Base-by-base conservation (phyloP, 2,329 filamentous ascomycete genomes). In the Aspergillus neoniger region DNA sequence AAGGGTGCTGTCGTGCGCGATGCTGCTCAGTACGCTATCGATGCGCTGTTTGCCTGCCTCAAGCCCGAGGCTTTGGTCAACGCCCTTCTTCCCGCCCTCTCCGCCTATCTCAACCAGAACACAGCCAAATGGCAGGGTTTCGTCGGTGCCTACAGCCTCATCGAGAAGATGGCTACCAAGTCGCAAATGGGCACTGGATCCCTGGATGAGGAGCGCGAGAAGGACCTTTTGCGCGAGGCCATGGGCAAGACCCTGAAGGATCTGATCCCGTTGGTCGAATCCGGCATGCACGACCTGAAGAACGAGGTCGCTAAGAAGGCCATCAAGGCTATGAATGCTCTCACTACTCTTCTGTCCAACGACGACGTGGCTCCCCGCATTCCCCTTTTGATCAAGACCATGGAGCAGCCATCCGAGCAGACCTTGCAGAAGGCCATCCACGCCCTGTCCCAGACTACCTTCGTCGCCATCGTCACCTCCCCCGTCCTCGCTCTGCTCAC, bases 81-180 rank as follows among this genome's bases (percentile, higher is more conserved):
- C 64, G 93, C 91, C 19, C 84, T 99, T 44, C 82, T 99, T 55
- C 92, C 95, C 2, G 84, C 86, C 15, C 81, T 99, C 43, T 79
- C 83, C 63, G 79, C 83, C 55, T 98, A 98, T 75, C 83, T 99
- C 30, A 82, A 83, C 73, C 96, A 92, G 79, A 87, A 86, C 72
- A 90, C 92, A 15, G 93, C 91, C 67, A 99, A 99, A 80, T 99
- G 95, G 95, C 95, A 99, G 80, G 95, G 95, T 62, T 91, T 91
- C 15, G 91, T 97, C 56, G 93, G 90, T 62, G 95, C 91, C 49
- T 89, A 90, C 73, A 88, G 90, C 76, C 78, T 98, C 65, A 81
- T 99, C 60, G 92, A 95, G 74, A 91, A 88, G 77, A 96, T 98
- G 89, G 95, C 95, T 51, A 91, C 96, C 74, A 96, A 96, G 82